Evolutionary conservation across 2,329 filamentous ascomycete species (phyloP).

Genomic region (Metarhizium guizhouense): DNA sequence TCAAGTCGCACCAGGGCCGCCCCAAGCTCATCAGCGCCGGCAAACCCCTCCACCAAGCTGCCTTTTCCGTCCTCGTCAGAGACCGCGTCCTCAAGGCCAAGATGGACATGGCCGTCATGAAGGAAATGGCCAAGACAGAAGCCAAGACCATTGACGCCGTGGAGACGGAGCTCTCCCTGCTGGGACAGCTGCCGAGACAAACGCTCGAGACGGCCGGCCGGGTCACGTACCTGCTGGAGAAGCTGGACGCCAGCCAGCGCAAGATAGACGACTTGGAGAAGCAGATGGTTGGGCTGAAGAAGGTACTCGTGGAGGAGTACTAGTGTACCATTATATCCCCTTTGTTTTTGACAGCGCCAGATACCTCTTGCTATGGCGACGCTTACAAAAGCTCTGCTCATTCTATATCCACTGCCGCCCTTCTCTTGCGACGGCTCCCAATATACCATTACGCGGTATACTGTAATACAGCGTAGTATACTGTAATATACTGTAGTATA

Average conservation of each 20-base stretch:
- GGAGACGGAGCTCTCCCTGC: slow-evolving; percentile 63
- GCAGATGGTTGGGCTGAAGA: slow-evolving; percentile 64
- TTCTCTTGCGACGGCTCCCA: too few relatives aligned
- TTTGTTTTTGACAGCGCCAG: too few relatives aligned
- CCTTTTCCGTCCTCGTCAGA: slow-evolving; percentile 62
- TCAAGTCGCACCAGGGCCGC: slow-evolving; percentile 64
- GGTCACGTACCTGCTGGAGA: slow-evolving; percentile 62
- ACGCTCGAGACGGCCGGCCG: slow-evolving; percentile 59
- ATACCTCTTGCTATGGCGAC: too few relatives aligned
- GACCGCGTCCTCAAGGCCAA: slow-evolving; percentile 67
- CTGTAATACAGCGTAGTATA: not conserved
- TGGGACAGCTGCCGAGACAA: slow-evolving; percentile 63
- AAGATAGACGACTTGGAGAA: slow-evolving; percentile 67
- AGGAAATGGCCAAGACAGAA: slow-evolving; percentile 62
- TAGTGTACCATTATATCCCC: slow-evolving; percentile 21
- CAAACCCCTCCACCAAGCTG: slow-evolving; percentile 77
- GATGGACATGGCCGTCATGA: slow-evolving; percentile 63
- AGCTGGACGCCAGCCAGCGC: slow-evolving; percentile 63
- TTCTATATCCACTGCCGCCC: too few relatives aligned
- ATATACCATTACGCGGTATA: too few relatives aligned
- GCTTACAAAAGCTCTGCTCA: too few relatives aligned
- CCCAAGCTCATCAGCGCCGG: slow-evolving; percentile 71
- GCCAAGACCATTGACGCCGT: slow-evolving; percentile 66
- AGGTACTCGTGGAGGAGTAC: slow-evolving; percentile 37
- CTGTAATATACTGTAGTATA: too few relatives aligned